Evolutionary conservation across 2,329 filamentous ascomycete genomes (phyloP), one percentile per base, ranked within the genome.

Genomic region (Phialocephala subalpina): DNA sequence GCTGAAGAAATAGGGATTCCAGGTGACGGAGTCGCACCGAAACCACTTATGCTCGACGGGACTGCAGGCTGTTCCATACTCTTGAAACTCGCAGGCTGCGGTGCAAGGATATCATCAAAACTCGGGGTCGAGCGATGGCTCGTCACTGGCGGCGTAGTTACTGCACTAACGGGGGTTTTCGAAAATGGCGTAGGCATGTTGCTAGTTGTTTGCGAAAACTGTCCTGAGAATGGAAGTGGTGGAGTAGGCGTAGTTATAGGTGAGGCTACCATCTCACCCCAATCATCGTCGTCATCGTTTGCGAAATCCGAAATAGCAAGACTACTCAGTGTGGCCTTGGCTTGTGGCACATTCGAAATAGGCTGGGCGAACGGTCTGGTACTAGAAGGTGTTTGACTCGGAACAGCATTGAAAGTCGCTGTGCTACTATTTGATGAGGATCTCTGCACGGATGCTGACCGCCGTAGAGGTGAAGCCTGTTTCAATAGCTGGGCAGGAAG

Each of bases 181-280:
- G 27, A 16, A 3, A 36, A 8, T 35, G 29, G 20, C 7, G 27
- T 33, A 33, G 52, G 18, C 25, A 55, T 16, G 36, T 22, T 20
- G 49, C 11, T 2, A 9, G 49, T 64, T n/a, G 66, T 58, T 12
- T 42, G 47, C 11, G 57, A 60, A 36, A 8, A 9, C 7, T 33
- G 14, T 16, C 58, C 33, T 9, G 64, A 55, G 3, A 60, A 29
- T 25, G 69, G 64, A 12, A 67, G 38, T 22, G 59, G 60, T 29
- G 73, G 63, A 14, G 65, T 33, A n/a, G 66, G 63, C 27, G 63
- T 56, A 14, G 67, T 62, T 8, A 67, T 64, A 25, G 78, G 76
- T 1, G 77, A 78, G 35, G 75, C 73, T 18, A 79, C 72, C 77
- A 79, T 78, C 62, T 79, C 77, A 7, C 78, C 78, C 78, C 78